Percentiles rank a stretch among this genome's conserved stretches.
These are phyloP conservation scores for Platismatia glauca DNA, from an alignment of 495 filamentous ascomycete species.

Conservation along the genomic window DNA sequence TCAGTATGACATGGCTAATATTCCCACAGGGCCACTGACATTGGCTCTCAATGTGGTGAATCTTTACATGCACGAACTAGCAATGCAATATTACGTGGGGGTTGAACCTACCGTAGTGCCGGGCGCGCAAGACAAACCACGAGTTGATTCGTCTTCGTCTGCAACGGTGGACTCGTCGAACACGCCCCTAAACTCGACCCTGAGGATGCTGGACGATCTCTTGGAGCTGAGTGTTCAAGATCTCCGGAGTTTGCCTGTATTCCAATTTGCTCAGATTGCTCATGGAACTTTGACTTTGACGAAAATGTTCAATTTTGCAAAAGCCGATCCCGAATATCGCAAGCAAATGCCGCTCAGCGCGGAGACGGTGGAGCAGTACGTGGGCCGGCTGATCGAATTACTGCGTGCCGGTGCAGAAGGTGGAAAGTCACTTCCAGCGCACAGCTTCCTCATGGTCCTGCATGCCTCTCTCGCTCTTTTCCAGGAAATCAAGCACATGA, in stretches of 20 bases:
- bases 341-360: constrained; percentile 67
- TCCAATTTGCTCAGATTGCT: constrained; percentile 66
- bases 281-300: constrained; percentile 82
- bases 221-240: constrained; percentile 48
- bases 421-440: constrained; percentile 57
- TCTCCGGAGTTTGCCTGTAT: constrained; percentile 65
- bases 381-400: constrained; percentile 56
- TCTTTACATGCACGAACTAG: constrained; percentile 82
- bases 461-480: constrained; percentile 69
- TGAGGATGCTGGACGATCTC: constrained; percentile 66
- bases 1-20: neutral
- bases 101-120: constrained; percentile 51
- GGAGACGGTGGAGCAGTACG: constrained; percentile 65
- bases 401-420: constrained; percentile 56
- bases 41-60: constrained; percentile 41
- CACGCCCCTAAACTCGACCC: constrained; percentile 60
- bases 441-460: constrained; percentile 70
- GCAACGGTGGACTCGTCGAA: constrained; percentile 26
- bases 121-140: constrained; percentile 20
- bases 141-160: neutral
- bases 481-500: constrained; percentile 22
- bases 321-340: constrained; percentile 57
- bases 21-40: constrained; percentile 9
- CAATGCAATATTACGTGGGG: constrained; percentile 63
- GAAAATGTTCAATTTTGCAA: constrained; percentile 76